These are phyloP conservation scores for Apostasia ramifera DNA, from an alignment of 106 monocot genomes.

Conservation along the genomic window DNA sequence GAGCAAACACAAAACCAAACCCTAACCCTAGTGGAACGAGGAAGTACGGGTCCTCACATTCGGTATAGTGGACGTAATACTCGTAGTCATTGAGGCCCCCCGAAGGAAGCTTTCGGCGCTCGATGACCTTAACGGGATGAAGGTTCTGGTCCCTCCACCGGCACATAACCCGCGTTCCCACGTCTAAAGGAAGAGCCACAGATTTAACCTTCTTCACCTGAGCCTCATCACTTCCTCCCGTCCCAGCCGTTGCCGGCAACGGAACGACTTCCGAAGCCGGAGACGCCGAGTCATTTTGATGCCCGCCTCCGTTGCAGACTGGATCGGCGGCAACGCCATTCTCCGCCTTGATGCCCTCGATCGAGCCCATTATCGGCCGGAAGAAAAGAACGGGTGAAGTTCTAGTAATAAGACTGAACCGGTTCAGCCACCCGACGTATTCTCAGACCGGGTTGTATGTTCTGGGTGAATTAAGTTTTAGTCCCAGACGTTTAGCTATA, in stretches of 20 bases:
- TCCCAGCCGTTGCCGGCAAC: background rate
- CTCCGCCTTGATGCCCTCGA: slow-evolving; percentile 46
- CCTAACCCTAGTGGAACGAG: slow-evolving; percentile 8
- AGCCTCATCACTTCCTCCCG: slow-evolving; percentile 5
- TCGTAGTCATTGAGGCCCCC: slow-evolving; percentile 45
- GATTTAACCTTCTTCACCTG: slow-evolving; percentile 20
- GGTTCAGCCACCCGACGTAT: background rate
- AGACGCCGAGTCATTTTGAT: background rate
- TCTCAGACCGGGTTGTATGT: background rate
- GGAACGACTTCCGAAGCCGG: background rate
- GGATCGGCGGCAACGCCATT: slow-evolving; percentile 22
- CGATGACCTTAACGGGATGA: slow-evolving; percentile 96
- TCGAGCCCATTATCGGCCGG: slow-evolving; percentile 39
- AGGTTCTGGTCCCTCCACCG: slow-evolving; percentile 92
- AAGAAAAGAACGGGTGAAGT: background rate
- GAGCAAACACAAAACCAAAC: slow-evolving; percentile 18
- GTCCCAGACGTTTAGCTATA: no score
- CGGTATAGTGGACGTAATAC: slow-evolving; percentile 97
- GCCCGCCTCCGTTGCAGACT: slow-evolving; percentile 9
- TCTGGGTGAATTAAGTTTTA: no score
- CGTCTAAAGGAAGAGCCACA: slow-evolving; percentile 59
- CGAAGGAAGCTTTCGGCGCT: slow-evolving; percentile 46
- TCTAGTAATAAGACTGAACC: background rate
- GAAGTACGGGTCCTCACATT: slow-evolving; percentile 43
- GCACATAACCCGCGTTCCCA: slow-evolving; percentile 84